phyloP scores from a whole-genome alignment of 768 basidiomycete species.

The Auricularia cornea region DNA sequence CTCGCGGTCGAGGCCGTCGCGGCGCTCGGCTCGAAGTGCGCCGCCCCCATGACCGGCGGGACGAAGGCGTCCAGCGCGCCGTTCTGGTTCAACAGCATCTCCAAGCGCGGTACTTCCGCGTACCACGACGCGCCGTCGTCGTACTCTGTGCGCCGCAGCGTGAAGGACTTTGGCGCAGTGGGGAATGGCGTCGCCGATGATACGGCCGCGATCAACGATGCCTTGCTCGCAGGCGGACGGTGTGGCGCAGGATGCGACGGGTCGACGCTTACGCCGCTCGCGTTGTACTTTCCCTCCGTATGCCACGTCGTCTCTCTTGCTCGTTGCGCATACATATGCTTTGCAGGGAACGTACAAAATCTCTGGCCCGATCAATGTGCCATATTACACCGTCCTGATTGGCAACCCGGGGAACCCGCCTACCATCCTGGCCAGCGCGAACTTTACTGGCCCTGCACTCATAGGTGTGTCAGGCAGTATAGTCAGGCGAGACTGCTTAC shows the following conservation, averaged over 20 bases:
- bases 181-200: slow-evolving; percentile 76
- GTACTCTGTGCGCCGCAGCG: slow-evolving; percentile 29
- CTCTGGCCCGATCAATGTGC: slow-evolving; percentile 20
- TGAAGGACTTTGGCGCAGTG: slow-evolving; percentile 57
- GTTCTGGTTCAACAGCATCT: background rate
- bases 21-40: background rate
- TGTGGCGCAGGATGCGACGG: background rate
- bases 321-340: background rate
- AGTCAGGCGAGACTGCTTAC: background rate
- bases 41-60: background rate
- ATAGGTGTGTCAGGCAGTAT: slow-evolving; percentile 5
- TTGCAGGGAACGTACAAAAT: slow-evolving; percentile 21
- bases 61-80: background rate
- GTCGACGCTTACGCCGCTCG: background rate
- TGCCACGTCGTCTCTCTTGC: background rate
- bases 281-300: background rate
- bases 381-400: slow-evolving; percentile 18
- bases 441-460: slow-evolving; percentile 10
- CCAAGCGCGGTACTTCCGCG: background rate
- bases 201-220: slow-evolving; percentile 53
- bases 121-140: background rate
- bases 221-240: slow-evolving; percentile 40
- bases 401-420: slow-evolving; percentile 9
- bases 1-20: background rate
- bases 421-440: slow-evolving; percentile 9